Conservation (phyloP, 2,329 filamentous ascomycete species). For the Penicillium sp. region DNA sequence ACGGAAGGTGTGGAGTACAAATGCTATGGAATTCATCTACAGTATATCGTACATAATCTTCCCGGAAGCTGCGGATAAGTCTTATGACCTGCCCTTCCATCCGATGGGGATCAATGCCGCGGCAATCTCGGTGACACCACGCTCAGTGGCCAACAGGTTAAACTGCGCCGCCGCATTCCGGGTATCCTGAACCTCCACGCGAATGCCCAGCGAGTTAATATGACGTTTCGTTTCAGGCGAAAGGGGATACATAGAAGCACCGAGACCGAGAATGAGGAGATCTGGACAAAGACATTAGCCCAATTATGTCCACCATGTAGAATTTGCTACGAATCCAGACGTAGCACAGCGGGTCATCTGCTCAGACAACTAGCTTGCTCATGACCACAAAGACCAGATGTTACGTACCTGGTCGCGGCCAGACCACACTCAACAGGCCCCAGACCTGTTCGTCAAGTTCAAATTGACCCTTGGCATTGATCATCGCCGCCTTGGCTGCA, state of each 20-base stretch:
- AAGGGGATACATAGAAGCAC: constrained; percentile 66
- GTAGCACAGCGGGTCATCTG: constrained; percentile 3
- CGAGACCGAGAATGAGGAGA: constrained; percentile 82
- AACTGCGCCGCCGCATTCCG: constrained; percentile 91
- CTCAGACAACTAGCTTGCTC: not conserved
- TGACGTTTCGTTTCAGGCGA: constrained; percentile 66
- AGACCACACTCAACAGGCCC: constrained; percentile 69
- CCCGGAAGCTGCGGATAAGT: not conserved
- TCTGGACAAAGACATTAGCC: constrained; percentile 48
- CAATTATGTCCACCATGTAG: not conserved
- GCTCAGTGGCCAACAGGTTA: constrained; percentile 89
- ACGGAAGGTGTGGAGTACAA: too few relatives aligned
- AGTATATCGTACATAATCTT: not conserved
- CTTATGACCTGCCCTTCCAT: constrained; percentile 52
- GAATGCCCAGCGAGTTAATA: constrained; percentile 72
- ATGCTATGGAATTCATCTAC: too few relatives aligned
- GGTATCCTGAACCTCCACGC: constrained; percentile 85
- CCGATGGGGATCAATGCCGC: constrained; percentile 82
- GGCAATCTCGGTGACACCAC: constrained; percentile 76
- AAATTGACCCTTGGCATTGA: constrained; percentile 75
- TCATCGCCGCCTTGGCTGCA: constrained; percentile 44
- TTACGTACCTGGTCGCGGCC: constrained; percentile 77
- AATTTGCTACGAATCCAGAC: constrained; percentile 9
- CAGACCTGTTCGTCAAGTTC: constrained; percentile 66
- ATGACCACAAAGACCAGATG: not conserved